Base-by-base conservation (phyloP, 306 rosid species). In the Vigna hirtella region DNA sequence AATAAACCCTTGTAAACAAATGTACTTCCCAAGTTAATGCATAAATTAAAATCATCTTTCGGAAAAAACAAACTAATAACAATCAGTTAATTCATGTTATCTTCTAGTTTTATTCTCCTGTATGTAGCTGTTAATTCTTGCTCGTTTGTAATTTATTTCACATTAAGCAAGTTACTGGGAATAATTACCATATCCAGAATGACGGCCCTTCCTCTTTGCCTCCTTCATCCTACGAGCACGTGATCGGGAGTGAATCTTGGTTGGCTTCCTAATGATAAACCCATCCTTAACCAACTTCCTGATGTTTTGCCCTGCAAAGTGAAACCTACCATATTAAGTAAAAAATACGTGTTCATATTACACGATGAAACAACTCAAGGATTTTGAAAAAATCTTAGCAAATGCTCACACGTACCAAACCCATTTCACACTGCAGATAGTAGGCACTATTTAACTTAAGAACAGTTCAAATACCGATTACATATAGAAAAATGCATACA, bases 221-320 rank as follows among this genome's bases (percentile, higher is more conserved):
- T 84, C 88, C 77, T 84, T 84, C 88, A 84, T 84, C 78, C 85
- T 50, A 3, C 83, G 82, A 24, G 88, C 88, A 2, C 88, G 80
- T 3, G 88, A 84, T 2, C 88, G 64, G 22, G 85, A 84, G 74
- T 81, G 88, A 81, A 84, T 84, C 83, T 84, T 84, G 24, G 88
- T 84, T 14, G 85, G 88, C 83, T 84, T 84, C 74, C 88, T 81
- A 63, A 84, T 84, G 50, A 83, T 70, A 8, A 83, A 83, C 4
- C 84, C 86, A 78, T 83, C 86, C 83, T 83, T 83, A 15, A 83
- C 87, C 61, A 84, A 55, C 68, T 84, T 84, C 66, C 88, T 58
- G 38, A 84, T 81, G 70, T 81, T 84, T 61, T 80, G 88, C n/a
- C 83, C 88, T 84, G 77, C 20, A 45, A 64, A 66, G 17, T 9